Percentiles rank a stretch among this genome's conserved stretches.
Evolutionary conservation across 2,329 filamentous ascomycete genomes (phyloP).

Genomic region (Xylaria multiplex): DNA sequence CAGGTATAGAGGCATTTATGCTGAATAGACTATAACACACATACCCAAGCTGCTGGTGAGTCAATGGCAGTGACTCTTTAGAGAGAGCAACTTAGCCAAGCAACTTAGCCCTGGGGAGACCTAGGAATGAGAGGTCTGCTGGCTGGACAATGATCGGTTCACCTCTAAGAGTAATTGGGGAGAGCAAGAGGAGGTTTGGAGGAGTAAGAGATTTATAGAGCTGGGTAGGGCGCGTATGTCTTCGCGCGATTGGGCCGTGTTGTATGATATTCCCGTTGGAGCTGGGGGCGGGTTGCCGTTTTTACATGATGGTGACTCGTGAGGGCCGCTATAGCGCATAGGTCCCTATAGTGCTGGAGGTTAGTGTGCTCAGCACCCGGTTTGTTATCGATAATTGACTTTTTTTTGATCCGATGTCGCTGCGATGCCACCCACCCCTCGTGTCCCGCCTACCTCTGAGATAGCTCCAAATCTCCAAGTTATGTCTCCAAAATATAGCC

Average conservation of each 20-base stretch:
- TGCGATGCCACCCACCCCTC: constrained; percentile 5
- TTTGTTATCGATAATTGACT: constrained; percentile 40
- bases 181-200: not conserved
- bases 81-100: constrained; percentile 13
- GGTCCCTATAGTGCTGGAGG: not conserved
- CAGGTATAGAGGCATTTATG: not conserved
- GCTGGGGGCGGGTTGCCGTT: constrained; percentile 4
- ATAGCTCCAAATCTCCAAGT: too few species aligned
- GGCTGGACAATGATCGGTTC: not conserved
- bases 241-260: constrained; percentile 6
- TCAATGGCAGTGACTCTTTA: constrained; percentile 17
- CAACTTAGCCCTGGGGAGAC: constrained; percentile 20
- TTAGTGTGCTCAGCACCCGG: constrained; percentile 11
- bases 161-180: not conserved
- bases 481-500: too few species aligned
- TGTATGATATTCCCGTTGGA: not conserved
- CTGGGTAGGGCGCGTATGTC: constrained; percentile 2
- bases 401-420: constrained; percentile 38
- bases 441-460: too few species aligned
- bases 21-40: not conserved
- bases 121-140: not conserved
- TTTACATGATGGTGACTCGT: not conserved
- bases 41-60: constrained; percentile 24
- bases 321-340: too few species aligned
- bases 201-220: not conserved